Base-by-base conservation (phyloP, 306 rosid genomes). In the Vigna reflexopilosa region DNA sequence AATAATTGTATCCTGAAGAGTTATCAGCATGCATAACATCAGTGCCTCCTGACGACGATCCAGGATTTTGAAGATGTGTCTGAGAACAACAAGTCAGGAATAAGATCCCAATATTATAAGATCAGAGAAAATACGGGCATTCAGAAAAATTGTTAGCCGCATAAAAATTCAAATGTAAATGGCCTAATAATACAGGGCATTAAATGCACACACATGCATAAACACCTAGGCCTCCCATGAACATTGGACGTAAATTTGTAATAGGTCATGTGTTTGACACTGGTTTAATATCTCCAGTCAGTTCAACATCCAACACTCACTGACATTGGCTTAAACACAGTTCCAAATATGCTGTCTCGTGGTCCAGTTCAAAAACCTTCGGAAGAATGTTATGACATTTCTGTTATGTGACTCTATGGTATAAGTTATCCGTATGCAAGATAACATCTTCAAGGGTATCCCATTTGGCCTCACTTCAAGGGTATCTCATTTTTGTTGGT, bases 31-130 rank as follows among this genome's bases (percentile, higher is more conserved):
- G 87, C 83, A 80, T 82, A 32, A 75, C 66, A 77, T 90, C 96
- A 75, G 36, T 38, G 62, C 81, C 81, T 71, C 90, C 96, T 4
- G 86, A 79, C 19, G 91, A 87, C 26, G 85, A 84, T 62, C 87
- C 93, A 77, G 81, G 65, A 74, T 68, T 87, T 76, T 73, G 93
- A 73, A 82, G 48, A 86, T 80, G 90, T 58, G 85, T 85, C 63
- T 79, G 93, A 69, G 98, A 77, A 87, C 78, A 89, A 75, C 90
- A 78, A 95, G 93, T 93, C 99, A 93, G 93, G 76, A 20, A 78
- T 70, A 73, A 86, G 52, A 57, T 70, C 77, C 42, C 61, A 73
- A 22, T 57, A 74, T 79, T 78, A 83, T 9, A 68, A 51, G 74
- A 47, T 19, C 48, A 80, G 50, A 32, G 62, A n/a, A 57, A 67